Conservation (phyloP, 352 stramenopile species). For the Pilasporangium apinafurcum region DNA sequence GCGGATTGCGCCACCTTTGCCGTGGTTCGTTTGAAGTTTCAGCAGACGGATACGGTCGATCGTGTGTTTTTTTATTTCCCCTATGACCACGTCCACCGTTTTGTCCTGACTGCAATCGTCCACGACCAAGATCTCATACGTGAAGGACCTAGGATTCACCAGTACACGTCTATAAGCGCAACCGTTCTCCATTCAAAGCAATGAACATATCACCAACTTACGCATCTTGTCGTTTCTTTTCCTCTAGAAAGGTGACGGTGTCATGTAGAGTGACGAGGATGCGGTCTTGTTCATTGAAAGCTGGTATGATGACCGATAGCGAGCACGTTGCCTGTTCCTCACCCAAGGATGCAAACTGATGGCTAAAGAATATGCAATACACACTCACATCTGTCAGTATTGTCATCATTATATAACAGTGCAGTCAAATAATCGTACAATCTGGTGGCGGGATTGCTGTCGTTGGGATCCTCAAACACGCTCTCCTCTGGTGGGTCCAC, state of each 20-base stretch:
- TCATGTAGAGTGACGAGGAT: constrained; percentile 89
- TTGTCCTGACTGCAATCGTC: constrained; percentile 88
- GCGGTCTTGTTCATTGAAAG: constrained; percentile 93
- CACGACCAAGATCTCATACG: constrained; percentile 90
- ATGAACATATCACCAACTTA: constrained; percentile 15
- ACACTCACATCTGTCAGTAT: neutral
- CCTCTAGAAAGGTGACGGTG: constrained; percentile 84
- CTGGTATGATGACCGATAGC: constrained; percentile 91
- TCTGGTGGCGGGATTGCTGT: constrained; percentile 14
- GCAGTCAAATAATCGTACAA: constrained; percentile 17
- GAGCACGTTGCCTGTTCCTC: constrained; percentile 45
- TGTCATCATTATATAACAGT: neutral
- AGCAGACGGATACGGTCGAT: constrained; percentile 69
- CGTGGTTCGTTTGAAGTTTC: constrained; percentile 80
- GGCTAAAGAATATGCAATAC: constrained; percentile 13
- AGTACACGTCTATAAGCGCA: too few species aligned
- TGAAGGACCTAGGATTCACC: constrained; percentile 16
- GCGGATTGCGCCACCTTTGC: constrained; percentile 88
- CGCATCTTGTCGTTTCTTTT: constrained; percentile 35
- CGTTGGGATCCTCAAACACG: constrained; percentile 50
- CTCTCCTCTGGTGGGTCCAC: constrained; percentile 46
- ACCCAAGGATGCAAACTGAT: constrained; percentile 49
- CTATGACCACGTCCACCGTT: constrained; percentile 66
- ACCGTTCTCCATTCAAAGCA: neutral
- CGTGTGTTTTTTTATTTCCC: constrained; percentile 39